Conservation (phyloP, 345 rosid genomes). For the Raphanus sativus region DNA sequence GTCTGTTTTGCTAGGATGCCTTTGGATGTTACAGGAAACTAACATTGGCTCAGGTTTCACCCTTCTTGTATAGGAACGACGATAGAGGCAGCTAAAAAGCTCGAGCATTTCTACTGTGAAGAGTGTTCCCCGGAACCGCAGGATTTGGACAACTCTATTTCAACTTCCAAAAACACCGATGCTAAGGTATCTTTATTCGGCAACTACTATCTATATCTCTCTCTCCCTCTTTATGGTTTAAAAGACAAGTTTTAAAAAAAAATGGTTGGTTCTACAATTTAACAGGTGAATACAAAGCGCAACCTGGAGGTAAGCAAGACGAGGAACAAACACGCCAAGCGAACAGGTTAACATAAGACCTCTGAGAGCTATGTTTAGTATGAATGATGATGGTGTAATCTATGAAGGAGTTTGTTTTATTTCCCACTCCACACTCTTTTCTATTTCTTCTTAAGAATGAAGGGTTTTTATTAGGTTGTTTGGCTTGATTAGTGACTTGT, state of each 20-base stretch:
- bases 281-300: constrained; percentile 32
- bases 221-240: no score
- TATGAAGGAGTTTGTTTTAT: constrained; percentile 14
- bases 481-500: constrained; percentile 27
- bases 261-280: neutral
- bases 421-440: neutral
- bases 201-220: neutral
- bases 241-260: no score
- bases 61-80: constrained; percentile 95
- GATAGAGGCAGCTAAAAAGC: constrained; percentile 75
- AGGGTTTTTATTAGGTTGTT: constrained; percentile 15
- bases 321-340: constrained; percentile 27
- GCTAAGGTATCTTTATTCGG: constrained; percentile 55
- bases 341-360: constrained; percentile 25
- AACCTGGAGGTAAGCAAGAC: constrained; percentile 20
- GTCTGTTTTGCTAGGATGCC: neutral
- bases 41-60: constrained; percentile 90
- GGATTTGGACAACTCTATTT: constrained; percentile 57
- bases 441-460: neutral
- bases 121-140: constrained; percentile 70
- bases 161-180: constrained; percentile 50
- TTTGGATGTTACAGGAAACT: constrained; percentile 34
- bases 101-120: constrained; percentile 84
- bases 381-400: neutral
- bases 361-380: neutral